Conservation (phyloP, 768 basidiomycete species). For the Lactarius akahatsu region DNA sequence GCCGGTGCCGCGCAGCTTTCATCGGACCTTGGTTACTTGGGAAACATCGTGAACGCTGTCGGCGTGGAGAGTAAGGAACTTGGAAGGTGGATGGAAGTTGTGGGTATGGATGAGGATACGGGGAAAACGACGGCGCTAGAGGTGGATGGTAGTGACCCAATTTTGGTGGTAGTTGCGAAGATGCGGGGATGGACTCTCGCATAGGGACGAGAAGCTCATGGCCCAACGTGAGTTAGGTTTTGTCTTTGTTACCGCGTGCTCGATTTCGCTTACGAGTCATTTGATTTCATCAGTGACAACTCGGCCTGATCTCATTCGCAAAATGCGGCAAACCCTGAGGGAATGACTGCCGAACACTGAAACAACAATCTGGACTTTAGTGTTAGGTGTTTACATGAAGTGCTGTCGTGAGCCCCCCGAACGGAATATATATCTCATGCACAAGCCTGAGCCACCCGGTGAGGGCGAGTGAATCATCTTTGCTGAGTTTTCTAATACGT, state of each 20-base stretch:
- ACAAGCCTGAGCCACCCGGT: too few species aligned
- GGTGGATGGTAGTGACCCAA: constrained; percentile 16
- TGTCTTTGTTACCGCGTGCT: neutral
- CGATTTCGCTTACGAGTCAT: neutral
- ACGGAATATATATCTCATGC: too few species aligned
- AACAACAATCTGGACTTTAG: neutral
- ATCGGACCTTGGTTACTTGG: constrained; percentile 85
- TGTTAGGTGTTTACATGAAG: neutral
- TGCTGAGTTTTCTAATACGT: too few species aligned
- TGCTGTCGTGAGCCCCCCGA: too few species aligned
- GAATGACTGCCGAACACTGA: too few species aligned
- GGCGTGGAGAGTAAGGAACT: constrained; percentile 85
- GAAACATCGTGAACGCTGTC: constrained; percentile 85
- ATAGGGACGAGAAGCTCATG: neutral
- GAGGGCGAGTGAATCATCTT: neutral
- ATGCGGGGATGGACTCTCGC: constrained; percentile 20
- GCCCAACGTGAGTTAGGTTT: neutral
- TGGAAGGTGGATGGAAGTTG: constrained; percentile 73
- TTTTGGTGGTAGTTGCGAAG: constrained; percentile 16
- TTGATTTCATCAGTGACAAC: neutral
- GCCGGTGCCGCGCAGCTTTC: constrained; percentile 80
- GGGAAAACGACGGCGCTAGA: constrained; percentile 16
- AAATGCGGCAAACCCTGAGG: too few species aligned
- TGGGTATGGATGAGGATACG: constrained; percentile 53
- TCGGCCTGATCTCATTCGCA: too few species aligned